Evolutionary conservation across 352 stramenopile species (phyloP), one percentile per base, ranked within the genome.

Genomic region (Globisporangium nunn): DNA sequence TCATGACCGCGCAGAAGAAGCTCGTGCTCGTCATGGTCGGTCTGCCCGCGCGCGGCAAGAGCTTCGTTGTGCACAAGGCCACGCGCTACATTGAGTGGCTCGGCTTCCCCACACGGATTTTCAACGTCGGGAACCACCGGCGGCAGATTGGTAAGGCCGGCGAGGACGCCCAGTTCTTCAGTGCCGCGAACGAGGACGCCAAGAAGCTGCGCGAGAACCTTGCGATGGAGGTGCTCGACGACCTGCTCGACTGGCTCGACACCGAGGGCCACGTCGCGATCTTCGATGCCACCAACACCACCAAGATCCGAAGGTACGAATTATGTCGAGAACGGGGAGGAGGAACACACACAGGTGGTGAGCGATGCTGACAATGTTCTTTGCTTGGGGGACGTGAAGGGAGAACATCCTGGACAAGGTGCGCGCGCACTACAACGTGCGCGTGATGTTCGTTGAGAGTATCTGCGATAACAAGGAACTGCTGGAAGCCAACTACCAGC

Each of bases 221-320:
- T 63, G 93, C 93, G 10, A 90, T 91, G 70, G 69, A 77, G 50
- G 79, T 91, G 33, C 66, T 96, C 17, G 75, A 92, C 31, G 85
- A 97, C 30, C 85, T 98, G 61, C 73, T 98, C 28, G 71, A 89
- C 37, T 98, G 91, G 91, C 68, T 98, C 7, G 87, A 97, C 49
- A 71, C 68, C 7, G 75, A 95, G 40, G 84, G 88, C 61, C 82
- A 97, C 63, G 88, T 98, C 48, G 94, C 81, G 1, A 91, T 98
- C 57, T 98, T 98, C 64, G 94, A 98, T 70, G 94, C 94, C 6
- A 98, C 94, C 40, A 98, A 98, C 70, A 97, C 91, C 8, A 98
- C 94, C 23, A 89, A 91, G 54, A 54, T 77, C 53, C 72, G 80
- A 37, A 70, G 80, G 74, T 65, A 40, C 45, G 50, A 2, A 2